Conservation (phyloP, 129 eudicot species). For the carrot (Daucus carota) region DNA sequence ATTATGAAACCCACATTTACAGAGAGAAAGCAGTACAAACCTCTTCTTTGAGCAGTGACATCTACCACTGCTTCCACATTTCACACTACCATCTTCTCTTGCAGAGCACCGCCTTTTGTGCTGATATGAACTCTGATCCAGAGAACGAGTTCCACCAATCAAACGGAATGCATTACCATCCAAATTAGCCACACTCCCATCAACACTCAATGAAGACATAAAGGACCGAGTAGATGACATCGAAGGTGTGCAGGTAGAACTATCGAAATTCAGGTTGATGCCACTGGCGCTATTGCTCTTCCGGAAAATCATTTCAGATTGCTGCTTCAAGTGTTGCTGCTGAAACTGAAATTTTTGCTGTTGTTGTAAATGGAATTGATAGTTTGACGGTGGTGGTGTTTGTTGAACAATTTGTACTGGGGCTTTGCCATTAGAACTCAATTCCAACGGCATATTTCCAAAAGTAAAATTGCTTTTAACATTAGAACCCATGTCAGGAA, state of each 20-base stretch:
- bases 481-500: slow-evolving; percentile 54
- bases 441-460: slow-evolving; percentile 34
- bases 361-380: slow-evolving; percentile 49
- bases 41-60: slow-evolving; percentile 98
- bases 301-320: slow-evolving; percentile 59
- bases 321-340: slow-evolving; percentile 61
- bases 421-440: slow-evolving; percentile 43
- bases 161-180: slow-evolving; percentile 66
- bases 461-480: slow-evolving; percentile 48
- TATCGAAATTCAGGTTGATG: slow-evolving; percentile 68
- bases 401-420: slow-evolving; percentile 38
- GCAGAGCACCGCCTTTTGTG: slow-evolving; percentile 66
- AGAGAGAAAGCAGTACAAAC: slow-evolving; percentile 23
- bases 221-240: slow-evolving; percentile 80
- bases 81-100: slow-evolving; percentile 73
- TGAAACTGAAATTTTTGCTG: slow-evolving; percentile 39
- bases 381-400: slow-evolving; percentile 19
- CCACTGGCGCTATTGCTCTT: slow-evolving; percentile 60
- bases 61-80: slow-evolving; percentile 74
- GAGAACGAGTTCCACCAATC: slow-evolving; percentile 55
- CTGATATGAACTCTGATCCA: slow-evolving; percentile 57
- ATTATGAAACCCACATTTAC: background rate
- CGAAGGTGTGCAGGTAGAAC: slow-evolving; percentile 62
- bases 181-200: slow-evolving; percentile 89
- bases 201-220: slow-evolving; percentile 83